These are phyloP conservation scores for Herpetomonas samuelpessoai DNA, from an alignment of 208 protist genomes.

Conservation along the genomic window DNA sequence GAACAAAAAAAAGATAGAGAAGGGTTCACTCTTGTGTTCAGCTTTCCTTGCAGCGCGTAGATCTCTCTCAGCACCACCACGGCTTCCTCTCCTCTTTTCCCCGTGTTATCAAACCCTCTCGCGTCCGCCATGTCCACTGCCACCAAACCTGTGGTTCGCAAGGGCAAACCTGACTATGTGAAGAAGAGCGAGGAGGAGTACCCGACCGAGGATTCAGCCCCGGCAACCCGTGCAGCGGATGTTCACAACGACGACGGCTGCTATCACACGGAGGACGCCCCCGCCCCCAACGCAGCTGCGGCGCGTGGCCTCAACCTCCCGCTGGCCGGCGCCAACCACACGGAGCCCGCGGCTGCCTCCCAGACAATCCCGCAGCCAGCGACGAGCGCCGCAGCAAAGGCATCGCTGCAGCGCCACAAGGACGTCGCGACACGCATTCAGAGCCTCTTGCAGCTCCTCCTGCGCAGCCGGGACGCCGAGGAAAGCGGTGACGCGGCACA, in stretches of 20 bases:
- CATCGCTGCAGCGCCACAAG: background rate
- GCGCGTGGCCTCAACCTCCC: no score
- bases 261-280: background rate
- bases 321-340: background rate
- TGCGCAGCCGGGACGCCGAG: background rate
- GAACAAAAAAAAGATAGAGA: no score
- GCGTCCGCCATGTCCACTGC: background rate
- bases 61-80: no score
- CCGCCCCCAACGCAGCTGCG: no score
- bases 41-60: no score
- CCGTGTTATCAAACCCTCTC: background rate
- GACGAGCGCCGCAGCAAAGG: background rate
- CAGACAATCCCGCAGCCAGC: background rate
- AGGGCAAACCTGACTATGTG: slow-evolving; percentile 3
- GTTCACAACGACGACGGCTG: no score
- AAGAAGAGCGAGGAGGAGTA: background rate
- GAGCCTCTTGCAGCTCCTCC: background rate
- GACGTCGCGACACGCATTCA: background rate
- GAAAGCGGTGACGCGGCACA: background rate
- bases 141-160: slow-evolving; percentile 21
- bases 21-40: no score
- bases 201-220: background rate
- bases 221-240: background rate
- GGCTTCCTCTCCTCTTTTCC: no score
- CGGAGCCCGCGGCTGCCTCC: background rate